phyloP scores from a whole-genome alignment of 2,329 filamentous ascomycete species.

The Fusarium dlaminii region DNA sequence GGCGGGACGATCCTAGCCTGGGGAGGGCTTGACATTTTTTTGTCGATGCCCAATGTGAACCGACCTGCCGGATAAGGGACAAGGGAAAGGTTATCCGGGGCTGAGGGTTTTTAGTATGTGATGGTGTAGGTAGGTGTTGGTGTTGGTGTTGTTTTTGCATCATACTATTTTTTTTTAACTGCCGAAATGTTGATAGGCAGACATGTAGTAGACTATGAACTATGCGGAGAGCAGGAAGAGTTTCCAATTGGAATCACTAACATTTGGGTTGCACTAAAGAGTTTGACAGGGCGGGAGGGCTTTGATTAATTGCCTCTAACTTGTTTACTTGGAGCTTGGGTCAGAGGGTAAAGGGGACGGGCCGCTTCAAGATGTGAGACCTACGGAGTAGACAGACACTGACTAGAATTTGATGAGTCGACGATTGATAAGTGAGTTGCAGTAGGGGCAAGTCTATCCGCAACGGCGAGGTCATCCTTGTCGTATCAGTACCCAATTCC shows the following conservation, averaged over 20 bases:
- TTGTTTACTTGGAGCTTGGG: neutral
- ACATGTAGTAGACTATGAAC: constrained; percentile 4
- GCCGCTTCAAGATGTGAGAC: constrained; percentile 9
- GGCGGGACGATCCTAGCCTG: constrained; percentile 16
- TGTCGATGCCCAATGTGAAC: constrained; percentile 34
- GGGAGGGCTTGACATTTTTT: constrained; percentile 2
- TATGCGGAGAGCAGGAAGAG: neutral
- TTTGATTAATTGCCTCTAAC: neutral
- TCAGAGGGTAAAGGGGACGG: constrained; percentile 16
- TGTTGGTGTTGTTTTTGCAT: neutral
- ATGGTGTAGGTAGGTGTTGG: neutral
- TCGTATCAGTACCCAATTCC: neutral
- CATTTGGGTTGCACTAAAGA: neutral
- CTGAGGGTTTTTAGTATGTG: neutral
- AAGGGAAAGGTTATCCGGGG: constrained; percentile 18
- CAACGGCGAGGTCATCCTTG: neutral
- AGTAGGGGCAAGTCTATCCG: neutral
- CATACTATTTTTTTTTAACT: constrained; percentile 11
- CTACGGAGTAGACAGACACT: neutral
- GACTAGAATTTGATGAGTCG: neutral
- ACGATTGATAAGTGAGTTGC: neutral
- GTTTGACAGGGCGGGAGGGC: neutral
- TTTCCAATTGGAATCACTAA: neutral
- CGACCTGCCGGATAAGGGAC: constrained; percentile 22
- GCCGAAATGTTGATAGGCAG: constrained; percentile 25